Percentiles rank a stretch among this genome's conserved stretches.
Conservation (phyloP, 352 stramenopile species). For the Phytopythium aichiense region DNA sequence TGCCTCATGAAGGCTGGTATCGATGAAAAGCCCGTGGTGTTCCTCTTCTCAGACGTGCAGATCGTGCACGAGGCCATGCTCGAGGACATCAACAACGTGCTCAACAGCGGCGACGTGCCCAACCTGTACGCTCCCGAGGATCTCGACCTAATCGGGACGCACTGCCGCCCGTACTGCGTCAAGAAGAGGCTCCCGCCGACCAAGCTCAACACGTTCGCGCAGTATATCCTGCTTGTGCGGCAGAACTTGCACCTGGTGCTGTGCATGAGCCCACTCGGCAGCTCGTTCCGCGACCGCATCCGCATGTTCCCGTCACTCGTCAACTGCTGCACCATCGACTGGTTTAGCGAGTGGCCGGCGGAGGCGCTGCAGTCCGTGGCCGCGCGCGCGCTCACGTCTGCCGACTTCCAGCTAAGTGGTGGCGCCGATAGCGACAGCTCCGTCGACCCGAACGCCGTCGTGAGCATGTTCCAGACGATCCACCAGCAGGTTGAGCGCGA, state of each 20-base stretch:
- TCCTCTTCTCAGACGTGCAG: slow-evolving; percentile 94
- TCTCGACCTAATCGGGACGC: slow-evolving; percentile 88
- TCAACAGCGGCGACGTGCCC: slow-evolving; percentile 94
- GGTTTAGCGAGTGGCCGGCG: slow-evolving; percentile 87
- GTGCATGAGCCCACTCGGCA: slow-evolving; percentile 82
- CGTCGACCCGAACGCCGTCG: slow-evolving; percentile 41
- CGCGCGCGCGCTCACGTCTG: slow-evolving; percentile 36
- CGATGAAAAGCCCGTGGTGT: slow-evolving; percentile 90
- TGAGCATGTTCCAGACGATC: slow-evolving; percentile 83
- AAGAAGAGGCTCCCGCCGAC: slow-evolving; percentile 90
- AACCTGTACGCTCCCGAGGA: slow-evolving; percentile 93
- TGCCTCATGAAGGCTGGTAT: slow-evolving; percentile 87
- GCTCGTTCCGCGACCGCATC: slow-evolving; percentile 73
- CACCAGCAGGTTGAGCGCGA: slow-evolving; percentile 88
- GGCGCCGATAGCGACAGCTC: slow-evolving; percentile 21
- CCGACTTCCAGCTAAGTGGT: slow-evolving; percentile 56
- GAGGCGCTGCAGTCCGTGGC: slow-evolving; percentile 83
- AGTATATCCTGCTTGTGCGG: slow-evolving; percentile 91
- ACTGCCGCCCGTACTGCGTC: slow-evolving; percentile 90
- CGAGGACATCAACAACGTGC: slow-evolving; percentile 93
- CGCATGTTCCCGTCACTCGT: slow-evolving; percentile 88
- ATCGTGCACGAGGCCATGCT: slow-evolving; percentile 95
- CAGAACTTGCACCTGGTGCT: slow-evolving; percentile 91
- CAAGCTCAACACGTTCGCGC: slow-evolving; percentile 94
- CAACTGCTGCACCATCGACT: slow-evolving; percentile 87